Base-by-base conservation (phyloP, 208 protist genomes). In the Leishmania guyanensis region DNA sequence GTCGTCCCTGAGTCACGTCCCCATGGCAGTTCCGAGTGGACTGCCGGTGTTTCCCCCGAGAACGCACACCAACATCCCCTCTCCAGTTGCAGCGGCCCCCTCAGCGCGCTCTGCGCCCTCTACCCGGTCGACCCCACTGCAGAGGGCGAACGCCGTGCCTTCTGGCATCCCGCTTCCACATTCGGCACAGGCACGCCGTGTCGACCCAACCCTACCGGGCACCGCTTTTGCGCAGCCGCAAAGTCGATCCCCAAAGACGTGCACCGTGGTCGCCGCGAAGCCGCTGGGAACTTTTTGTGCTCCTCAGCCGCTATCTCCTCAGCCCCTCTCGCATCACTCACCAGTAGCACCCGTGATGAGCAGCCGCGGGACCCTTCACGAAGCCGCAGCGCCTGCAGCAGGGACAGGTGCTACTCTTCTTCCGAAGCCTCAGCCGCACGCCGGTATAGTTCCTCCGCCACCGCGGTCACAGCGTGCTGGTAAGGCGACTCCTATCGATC, bases 151-250 rank as follows among this genome's bases (percentile, higher is more conserved):
- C 22, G 69, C 69, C 69, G 20, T 26, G 26, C 46, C 43, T 58
- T 64, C 56, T 50, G 39, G 26, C 29, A n/a, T 64, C 53, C 73
- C 73, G 2, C 43, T 77, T 16, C 46, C 73, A 1, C 33, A 77
- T 65, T 77, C 73, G 20, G 51, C 73, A 29, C 73, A 64, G 39
- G 73, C n/a, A 14, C 73, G 51, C 56, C 73, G 53, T 9, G 48
- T 46, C 33, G 73, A 77, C 73, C 43, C 54, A 33, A 65, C 51
- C 36, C 73, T 65, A 50, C 73, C 73, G 17, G 53, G 10, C 48
- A 16, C 73, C 14, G 51, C 73, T 26, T 54, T 51, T 22, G 53
- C 16, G 69, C 69, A 5, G 46, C 16, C 46, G 26, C 69, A 51
- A 50, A n/a, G 56, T 77, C 20, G 48, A 39, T 48, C 20, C 6